Base-by-base conservation (phyloP, 352 stramenopile species). In the Globisporangium perplexum region DNA sequence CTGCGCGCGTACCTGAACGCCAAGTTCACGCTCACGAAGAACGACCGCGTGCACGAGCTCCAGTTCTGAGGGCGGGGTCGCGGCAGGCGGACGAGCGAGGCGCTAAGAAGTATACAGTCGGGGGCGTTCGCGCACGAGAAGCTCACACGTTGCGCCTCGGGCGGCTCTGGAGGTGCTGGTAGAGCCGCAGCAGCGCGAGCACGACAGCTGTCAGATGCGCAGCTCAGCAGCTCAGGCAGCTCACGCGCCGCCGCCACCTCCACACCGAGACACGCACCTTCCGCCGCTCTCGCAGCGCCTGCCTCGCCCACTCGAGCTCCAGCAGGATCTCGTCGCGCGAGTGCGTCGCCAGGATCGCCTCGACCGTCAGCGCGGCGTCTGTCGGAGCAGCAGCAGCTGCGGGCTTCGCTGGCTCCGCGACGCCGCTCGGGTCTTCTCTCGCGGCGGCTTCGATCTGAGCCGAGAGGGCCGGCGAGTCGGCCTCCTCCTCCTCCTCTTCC, bases 1-100 rank as follows among this genome's bases (percentile, higher is more conserved):
- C 83, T 99, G 65, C 98, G 98, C 77, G 90, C 86, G 50, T 99
- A 99, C 90, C 74, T 99, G 63, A 96, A 97, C 64, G 94, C 94
- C 47, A 98, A 97, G 69, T 99, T 99, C 83, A 93, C 90, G 62
- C 77, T 99, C 51, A 97, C 77, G 62, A 98, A 98, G 71, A 95
- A 91, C 71, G 96, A 99, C 74, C 93, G 91, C 59, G 96, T 92
- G 45, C 98, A 99, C 86, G 93, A 97, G 59, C 97, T 99, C 81
- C 95, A 98, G 73, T 99, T 99, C 77, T 99, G 99, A 85, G 66
- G 14, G 3, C 12, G 14, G 12, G 33, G 12, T 18, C 0, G 3
- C 11, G 31, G 31, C 31, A 10, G 11, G 31, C 31, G 31, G 31
- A 36, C 31, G 31, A 36, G 31, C 31, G 31, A 7, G 8, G 31